Base-by-base conservation (phyloP, 2,329 filamentous ascomycete genomes). In the Fusarium chaquense region DNA sequence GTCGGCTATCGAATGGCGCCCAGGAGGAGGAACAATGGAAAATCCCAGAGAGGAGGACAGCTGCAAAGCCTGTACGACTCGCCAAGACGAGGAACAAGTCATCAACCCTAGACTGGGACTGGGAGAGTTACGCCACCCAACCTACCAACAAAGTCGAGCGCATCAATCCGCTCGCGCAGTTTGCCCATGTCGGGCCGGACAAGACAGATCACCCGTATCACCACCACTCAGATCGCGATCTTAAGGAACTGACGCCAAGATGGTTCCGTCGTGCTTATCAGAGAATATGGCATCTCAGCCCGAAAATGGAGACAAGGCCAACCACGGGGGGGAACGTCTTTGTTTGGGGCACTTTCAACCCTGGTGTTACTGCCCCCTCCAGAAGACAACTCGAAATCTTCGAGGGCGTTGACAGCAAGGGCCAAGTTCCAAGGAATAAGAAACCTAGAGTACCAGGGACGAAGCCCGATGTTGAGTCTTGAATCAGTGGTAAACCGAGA, bases 231-330 rank as follows among this genome's bases (percentile, higher is more conserved):
- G 64, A 76, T 65, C 73, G 75, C 24, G 75, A 76, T 18, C 76
- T 74, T 4, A 76, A 77, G 5, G 74, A 75, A 74, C 11, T 81
- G 45, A 80, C 78, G 3, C 62, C 76, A 11, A 80, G 86, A 45
- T 79, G 79, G 61, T 83, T 86, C 74, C 80, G 81, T 12, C 82
- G 87, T 33, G 72, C 87, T 20, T 87, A 88, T 66, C 72, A 70
- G 5, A 76, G 77, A 32, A 72, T 83, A 2, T 88, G 84, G 85
- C 73, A 79, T 60, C 70, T 82, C 59, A 82, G 82, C 3, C 76
- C 86, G 1, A 81, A 77, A 12, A 81, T 86, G 75, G 75, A 80
- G 32, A 72, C 78, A 46, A 71, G 78, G 22, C 70, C 77, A 6
- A 73, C 76, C 18, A 75, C 76, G 12, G 60, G 76, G 20, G 66